Base-by-base conservation (phyloP, 768 basidiomycete genomes). In the Suillus bovinus region DNA sequence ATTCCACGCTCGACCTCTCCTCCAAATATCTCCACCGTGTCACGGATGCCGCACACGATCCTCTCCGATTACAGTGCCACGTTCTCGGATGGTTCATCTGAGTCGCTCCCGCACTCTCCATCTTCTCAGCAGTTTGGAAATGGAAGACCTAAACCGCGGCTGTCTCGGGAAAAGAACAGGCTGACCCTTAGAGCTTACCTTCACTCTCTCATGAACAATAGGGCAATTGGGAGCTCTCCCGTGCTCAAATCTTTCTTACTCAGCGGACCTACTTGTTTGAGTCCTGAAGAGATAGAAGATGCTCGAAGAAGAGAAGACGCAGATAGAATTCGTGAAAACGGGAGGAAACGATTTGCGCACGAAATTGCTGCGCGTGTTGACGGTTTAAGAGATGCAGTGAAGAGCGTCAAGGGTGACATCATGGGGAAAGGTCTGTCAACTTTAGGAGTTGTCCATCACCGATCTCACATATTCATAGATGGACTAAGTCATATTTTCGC, bases 111-210 rank as follows among this genome's bases (percentile, higher is more conserved):
- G 84, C 47, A 89, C 88, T 75, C 85, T 83, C 38, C 89, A 89
- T 1, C 94, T 94, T 1, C 77, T 84, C 4, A 96, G 96, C 74
- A 94, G 96, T 75, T 81, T 86, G 59, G 84, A 86, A 2, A 81
- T 81, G 42, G 84, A 84, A 39, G 81, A 78, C 44, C 80, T 79
- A 1, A 79, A 80, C 61, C 68, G 22, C 86, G 86, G 38, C 81
- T 96, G 24, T 81, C 93, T 1, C 82, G 97, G 29, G 97, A 99
- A 74, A 96, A 95, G 82, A 99, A 99, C 69, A 82, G 97, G 16
- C 80, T 99, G 5, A 99, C 97, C 0, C 84, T 99, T 20, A 87
- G 97, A 22, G 88, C 94, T 0, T 99, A 98, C 76, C 82, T 99
- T n/a, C 90, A 93, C 66, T 75, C 86, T 1, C 79, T 99, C 33